These are phyloP conservation scores for Hyaloscypha bicolor DNA, from an alignment of 495 filamentous ascomycete genomes.

Conservation along the genomic window DNA sequence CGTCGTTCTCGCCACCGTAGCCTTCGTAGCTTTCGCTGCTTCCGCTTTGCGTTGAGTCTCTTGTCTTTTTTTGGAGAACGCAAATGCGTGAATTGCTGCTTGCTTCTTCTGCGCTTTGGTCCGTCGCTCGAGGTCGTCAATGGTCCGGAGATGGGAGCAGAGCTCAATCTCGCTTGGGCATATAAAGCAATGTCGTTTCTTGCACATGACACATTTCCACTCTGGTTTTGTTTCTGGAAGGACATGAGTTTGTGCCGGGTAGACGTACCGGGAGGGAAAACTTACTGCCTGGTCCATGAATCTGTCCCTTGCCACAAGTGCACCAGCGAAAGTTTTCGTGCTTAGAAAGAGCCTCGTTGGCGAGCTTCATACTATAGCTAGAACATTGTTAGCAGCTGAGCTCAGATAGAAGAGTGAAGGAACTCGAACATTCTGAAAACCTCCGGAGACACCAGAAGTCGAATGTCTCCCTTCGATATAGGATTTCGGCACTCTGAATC, in stretches of 20 bases:
- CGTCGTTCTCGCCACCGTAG: constrained; percentile 6
- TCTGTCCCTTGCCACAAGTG: constrained; percentile 22
- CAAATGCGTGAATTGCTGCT: background rate
- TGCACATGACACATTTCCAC: constrained; percentile 19
- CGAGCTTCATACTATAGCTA: constrained; percentile 16
- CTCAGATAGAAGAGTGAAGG: background rate
- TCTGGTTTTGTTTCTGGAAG: constrained; percentile 11
- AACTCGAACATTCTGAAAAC: constrained; percentile 11
- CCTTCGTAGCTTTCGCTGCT: constrained; percentile 3
- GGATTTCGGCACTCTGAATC: constrained; percentile 15
- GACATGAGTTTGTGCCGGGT: background rate
- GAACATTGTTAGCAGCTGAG: background rate
- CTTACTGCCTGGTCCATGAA: constrained; percentile 16
- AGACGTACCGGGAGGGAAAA: background rate
- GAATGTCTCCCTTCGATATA: background rate
- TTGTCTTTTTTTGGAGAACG: background rate
- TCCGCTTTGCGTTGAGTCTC: constrained; percentile 4
- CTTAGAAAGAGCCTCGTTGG: constrained; percentile 4
- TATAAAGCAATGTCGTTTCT: constrained; percentile 21
- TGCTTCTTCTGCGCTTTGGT: background rate
- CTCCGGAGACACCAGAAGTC: background rate
- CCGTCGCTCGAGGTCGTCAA: background rate
- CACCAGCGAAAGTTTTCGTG: constrained; percentile 24
- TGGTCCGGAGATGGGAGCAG: constrained; percentile 19
- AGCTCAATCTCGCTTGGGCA: constrained; percentile 2